A percentile compares a stretch with the other conserved stretches of the same genome.
Conservation (phyloP, 352 stramenopile species). For the Globisporangium camurandrum region DNA sequence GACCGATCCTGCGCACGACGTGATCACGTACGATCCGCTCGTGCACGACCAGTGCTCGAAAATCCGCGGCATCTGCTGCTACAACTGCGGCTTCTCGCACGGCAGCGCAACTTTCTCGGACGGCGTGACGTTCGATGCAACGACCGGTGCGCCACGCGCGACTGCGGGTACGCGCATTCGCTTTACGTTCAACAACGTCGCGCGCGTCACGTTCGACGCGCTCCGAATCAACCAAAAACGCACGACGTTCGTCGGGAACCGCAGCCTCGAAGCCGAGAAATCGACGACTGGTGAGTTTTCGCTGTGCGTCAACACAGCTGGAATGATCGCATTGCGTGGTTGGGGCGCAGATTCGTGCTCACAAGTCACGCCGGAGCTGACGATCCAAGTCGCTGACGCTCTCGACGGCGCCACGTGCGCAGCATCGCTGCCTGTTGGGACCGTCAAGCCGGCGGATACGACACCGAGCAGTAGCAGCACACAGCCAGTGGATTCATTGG, state of each 20-base stretch:
- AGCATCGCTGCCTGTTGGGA: not conserved
- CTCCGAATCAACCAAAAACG: slow-evolving; percentile 63
- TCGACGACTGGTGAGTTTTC: slow-evolving; percentile 33
- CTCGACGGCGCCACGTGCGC: slow-evolving; percentile 1
- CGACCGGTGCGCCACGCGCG: slow-evolving; percentile 16
- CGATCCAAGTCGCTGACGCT: slow-evolving; percentile 24
- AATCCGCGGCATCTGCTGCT: slow-evolving; percentile 41
- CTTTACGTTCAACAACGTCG: slow-evolving; percentile 35
- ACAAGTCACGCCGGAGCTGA: slow-evolving; percentile 38
- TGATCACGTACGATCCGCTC: slow-evolving; percentile 39
- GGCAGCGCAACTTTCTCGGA: slow-evolving; percentile 23
- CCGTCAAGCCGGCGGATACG: slow-evolving; percentile 5
- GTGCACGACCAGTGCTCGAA: slow-evolving; percentile 31
- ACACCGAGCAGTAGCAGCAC: not conserved
- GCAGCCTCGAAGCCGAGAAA: slow-evolving; percentile 21
- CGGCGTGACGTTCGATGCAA: slow-evolving; percentile 27
- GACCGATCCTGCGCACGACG: slow-evolving; percentile 20
- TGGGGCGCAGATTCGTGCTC: slow-evolving; percentile 50
- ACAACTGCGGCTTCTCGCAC: slow-evolving; percentile 31
- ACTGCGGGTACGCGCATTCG: slow-evolving; percentile 36
- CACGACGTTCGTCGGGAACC: slow-evolving; percentile 29
- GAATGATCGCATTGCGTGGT: slow-evolving; percentile 50
- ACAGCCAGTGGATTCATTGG: slow-evolving; percentile 5
- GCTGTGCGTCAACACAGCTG: slow-evolving; percentile 44
- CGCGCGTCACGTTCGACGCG: slow-evolving; percentile 59